Evolutionary conservation across 2,329 filamentous ascomycete genomes (phyloP).

Genomic region (Aspergillus sojae): DNA sequence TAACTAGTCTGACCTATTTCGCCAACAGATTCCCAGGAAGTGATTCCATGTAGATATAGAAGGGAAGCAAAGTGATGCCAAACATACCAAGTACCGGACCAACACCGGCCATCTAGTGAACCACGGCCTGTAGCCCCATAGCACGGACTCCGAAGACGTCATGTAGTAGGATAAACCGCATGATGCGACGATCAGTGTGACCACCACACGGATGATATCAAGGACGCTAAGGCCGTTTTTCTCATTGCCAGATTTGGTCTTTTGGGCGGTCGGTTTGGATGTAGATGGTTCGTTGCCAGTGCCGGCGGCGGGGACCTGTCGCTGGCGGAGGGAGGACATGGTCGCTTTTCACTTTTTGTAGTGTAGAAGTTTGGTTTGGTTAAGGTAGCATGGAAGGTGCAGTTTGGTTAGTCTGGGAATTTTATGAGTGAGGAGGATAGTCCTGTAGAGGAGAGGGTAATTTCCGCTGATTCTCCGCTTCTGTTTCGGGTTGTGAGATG

Average conservation of each 20-base stretch:
- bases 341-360: neutral
- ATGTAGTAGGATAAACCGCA: constrained; percentile 75
- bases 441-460: neutral
- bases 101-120: constrained; percentile 62
- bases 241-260: constrained; percentile 16
- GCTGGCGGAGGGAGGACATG: constrained; percentile 37
- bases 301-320: constrained; percentile 23
- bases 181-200: constrained; percentile 67
- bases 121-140: constrained; percentile 70
- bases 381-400: too few relatives aligned
- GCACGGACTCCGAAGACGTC: constrained; percentile 68
- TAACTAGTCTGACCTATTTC: neutral
- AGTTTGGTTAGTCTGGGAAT: neutral
- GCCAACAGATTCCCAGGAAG: too few relatives aligned
- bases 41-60: too few relatives aligned
- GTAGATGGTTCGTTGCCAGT: constrained; percentile 1
- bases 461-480: neutral
- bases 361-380: neutral
- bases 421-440: neutral
- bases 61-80: neutral
- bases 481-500: neutral
- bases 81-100: constrained; percentile 62
- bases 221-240: constrained; percentile 49
- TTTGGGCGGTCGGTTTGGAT: constrained; percentile 11
- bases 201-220: constrained; percentile 70